Evolutionary conservation across 2,329 filamentous ascomycete species (phyloP).

Genomic region (Pyrenophora graminea): DNA sequence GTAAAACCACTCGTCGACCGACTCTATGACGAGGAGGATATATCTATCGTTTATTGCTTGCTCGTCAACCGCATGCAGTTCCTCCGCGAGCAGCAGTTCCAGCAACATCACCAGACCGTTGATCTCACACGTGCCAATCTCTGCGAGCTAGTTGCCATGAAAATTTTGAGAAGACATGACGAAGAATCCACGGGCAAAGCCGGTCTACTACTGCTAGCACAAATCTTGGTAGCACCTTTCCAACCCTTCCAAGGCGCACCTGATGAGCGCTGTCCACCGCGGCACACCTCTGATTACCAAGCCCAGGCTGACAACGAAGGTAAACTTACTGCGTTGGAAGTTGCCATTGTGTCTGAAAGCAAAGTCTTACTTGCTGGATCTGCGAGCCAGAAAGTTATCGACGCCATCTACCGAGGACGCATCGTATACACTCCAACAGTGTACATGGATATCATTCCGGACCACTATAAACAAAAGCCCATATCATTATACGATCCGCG

Average conservation of each 20-base stretch:
- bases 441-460: constrained; percentile 82
- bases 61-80: constrained; percentile 83
- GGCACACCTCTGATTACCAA: constrained; percentile 53
- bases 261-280: constrained; percentile 63
- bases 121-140: constrained; percentile 76
- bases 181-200: constrained; percentile 74
- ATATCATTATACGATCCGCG: constrained; percentile 81
- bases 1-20: constrained; percentile 83
- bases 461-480: constrained; percentile 82
- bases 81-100: constrained; percentile 73
- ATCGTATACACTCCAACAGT: constrained; percentile 82
- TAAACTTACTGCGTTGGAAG: constrained; percentile 76
- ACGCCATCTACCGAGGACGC: constrained; percentile 79
- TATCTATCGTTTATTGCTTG: constrained; percentile 82
- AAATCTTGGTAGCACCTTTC: constrained; percentile 81
- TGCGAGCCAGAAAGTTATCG: constrained; percentile 79
- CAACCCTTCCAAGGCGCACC: constrained; percentile 86
- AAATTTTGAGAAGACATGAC: constrained; percentile 76
- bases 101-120: constrained; percentile 79
- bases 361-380: constrained; percentile 77
- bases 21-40: constrained; percentile 76
- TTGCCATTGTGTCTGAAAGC: constrained; percentile 81
- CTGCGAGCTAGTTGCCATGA: constrained; percentile 78
- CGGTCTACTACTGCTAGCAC: constrained; percentile 73
- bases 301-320: constrained; percentile 56